Evolutionary conservation across 345 rosid species (phyloP).

Genomic region (Eucalyptus paniculata): DNA sequence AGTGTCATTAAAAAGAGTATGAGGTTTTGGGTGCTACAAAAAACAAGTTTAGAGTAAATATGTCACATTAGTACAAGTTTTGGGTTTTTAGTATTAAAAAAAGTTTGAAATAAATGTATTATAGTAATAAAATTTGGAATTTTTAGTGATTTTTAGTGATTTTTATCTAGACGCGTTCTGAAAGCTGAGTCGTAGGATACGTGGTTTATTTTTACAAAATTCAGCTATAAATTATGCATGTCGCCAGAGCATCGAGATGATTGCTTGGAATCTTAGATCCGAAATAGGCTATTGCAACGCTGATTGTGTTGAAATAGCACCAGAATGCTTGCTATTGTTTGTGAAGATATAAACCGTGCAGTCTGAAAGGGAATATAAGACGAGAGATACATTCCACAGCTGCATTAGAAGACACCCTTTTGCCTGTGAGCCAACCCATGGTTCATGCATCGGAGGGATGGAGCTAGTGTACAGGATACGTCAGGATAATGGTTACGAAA

Average conservation of each 20-base stretch:
- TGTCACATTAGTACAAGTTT: no score
- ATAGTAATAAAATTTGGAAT: no score
- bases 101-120: no score
- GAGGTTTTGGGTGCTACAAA: no score
- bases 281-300: background rate
- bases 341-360: background rate
- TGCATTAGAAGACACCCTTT: background rate
- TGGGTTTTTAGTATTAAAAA: accelerated
- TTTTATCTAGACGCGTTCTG: no score
- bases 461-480: background rate
- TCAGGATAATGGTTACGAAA: background rate
- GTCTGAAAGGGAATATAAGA: background rate
- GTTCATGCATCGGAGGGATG: background rate
- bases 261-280: background rate
- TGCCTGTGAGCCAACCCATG: background rate
- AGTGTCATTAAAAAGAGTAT: no score
- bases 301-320: background rate
- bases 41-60: no score
- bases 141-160: no score
- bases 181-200: background rate
- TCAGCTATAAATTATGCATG: background rate
- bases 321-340: background rate
- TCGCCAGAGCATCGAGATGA: background rate
- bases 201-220: background rate
- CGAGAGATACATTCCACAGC: background rate